A percentile compares a stretch with the other conserved stretches of the same genome.
Evolutionary conservation across 257 asterid species (phyloP).

Genomic region (Ajuga chamaepitys): DNA sequence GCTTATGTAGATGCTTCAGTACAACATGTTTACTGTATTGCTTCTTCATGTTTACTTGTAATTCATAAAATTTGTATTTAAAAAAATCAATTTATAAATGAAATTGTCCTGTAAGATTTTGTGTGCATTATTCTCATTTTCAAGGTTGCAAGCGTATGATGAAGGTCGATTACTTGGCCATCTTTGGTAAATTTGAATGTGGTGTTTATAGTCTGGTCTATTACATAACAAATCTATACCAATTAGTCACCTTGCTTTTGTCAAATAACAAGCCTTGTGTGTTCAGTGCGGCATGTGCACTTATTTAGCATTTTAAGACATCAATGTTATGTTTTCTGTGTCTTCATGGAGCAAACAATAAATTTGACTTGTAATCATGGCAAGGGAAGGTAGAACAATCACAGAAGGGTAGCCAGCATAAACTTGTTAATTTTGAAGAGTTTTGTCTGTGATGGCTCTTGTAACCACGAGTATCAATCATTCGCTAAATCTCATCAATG

Average conservation of each 20-base stretch:
- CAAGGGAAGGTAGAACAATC: no score
- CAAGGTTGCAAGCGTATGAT: neutral
- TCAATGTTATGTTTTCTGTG: neutral
- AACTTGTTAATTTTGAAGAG: no score
- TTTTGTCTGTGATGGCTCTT: no score
- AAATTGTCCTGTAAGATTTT: neutral
- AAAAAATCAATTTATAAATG: neutral
- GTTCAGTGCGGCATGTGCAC: neutral
- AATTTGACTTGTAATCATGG: neutral
- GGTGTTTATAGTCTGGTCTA: neutral
- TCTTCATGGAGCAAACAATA: neutral
- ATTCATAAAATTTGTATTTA: neutral
- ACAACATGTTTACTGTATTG: neutral
- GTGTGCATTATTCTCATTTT: neutral
- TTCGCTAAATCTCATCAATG: no score
- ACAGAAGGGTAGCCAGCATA: no score
- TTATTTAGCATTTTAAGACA: neutral
- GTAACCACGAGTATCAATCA: neutral
- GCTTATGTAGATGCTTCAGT: neutral
- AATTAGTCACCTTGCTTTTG: neutral
- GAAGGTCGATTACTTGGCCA: neutral
- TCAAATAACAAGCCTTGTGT: neutral
- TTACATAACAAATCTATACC: neutral
- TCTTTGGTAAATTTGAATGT: neutral
- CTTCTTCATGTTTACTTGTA: neutral